Conservation (phyloP, 2,329 filamentous ascomycete genomes). For the Ophiocordyceps camponoti-leonardi region DNA sequence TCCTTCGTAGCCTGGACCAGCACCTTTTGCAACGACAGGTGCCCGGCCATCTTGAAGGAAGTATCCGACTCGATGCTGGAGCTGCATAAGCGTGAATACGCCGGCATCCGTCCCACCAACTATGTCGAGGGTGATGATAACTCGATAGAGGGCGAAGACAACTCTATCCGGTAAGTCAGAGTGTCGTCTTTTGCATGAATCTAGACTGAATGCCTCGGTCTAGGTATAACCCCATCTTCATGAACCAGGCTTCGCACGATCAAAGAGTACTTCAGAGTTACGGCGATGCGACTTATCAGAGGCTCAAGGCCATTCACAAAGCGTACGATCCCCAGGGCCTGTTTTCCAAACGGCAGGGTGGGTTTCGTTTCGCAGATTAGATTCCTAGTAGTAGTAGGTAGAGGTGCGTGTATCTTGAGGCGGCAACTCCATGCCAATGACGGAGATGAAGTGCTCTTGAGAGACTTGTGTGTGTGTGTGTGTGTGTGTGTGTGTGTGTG, state of each 20-base stretch:
- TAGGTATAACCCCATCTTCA: slow-evolving; percentile 9
- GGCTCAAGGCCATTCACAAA: slow-evolving; percentile 3
- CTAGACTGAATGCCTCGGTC: background rate
- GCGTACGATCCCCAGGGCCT: slow-evolving; percentile 5
- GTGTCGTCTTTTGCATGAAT: no score
- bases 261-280: slow-evolving; percentile 7
- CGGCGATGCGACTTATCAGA: slow-evolving; percentile 3
- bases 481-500: no score
- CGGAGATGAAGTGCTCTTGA: no score
- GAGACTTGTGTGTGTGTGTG: no score
- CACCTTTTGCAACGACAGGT: slow-evolving; percentile 5
- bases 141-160: no score
- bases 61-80: slow-evolving; percentile 3
- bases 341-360: slow-evolving; percentile 3
- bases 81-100: slow-evolving; percentile 5
- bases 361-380: slow-evolving; percentile 2
- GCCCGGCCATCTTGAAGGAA: slow-evolving; percentile 3
- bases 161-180: no score
- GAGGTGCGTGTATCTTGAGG: no score
- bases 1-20: slow-evolving; percentile 12
- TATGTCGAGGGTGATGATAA: slow-evolving; percentile 4
- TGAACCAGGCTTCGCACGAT: slow-evolving; percentile 7
- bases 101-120: slow-evolving; percentile 6
- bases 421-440: no score
- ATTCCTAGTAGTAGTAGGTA: no score